These are phyloP conservation scores for Candida maesae DNA, from an alignment of 805 yeast genomes.

Conservation along the genomic window DNA sequence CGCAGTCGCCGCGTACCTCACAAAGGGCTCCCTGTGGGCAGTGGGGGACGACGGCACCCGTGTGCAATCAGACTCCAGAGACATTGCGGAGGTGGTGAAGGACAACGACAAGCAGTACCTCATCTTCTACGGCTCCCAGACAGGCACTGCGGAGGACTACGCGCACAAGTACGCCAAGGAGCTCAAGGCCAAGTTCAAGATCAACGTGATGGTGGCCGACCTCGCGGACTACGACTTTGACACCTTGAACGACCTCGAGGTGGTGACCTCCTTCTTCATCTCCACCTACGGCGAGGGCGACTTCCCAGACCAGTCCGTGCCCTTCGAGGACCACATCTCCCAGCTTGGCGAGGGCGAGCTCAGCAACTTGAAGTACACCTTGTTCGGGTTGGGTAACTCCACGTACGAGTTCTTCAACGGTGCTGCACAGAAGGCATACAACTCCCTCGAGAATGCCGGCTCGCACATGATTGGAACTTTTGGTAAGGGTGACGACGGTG, in stretches of 20 bases:
- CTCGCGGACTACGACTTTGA: constrained; percentile 87
- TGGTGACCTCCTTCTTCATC: constrained; percentile 69
- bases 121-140: constrained; percentile 90
- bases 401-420: constrained; percentile 91
- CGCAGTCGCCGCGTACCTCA: constrained; percentile 64
- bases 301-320: constrained; percentile 91
- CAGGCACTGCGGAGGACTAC: constrained; percentile 98
- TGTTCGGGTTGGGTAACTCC: constrained; percentile 92
- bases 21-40: constrained; percentile 55
- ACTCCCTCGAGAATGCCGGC: constrained; percentile 54
- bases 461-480: constrained; percentile 70
- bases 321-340: constrained; percentile 67
- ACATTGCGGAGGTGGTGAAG: constrained; percentile 53
- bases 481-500: constrained; percentile 95
- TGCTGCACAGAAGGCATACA: constrained; percentile 61
- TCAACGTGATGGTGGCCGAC: constrained; percentile 82
- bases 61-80: constrained; percentile 44
- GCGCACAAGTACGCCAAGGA: constrained; percentile 90
- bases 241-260: constrained; percentile 58
- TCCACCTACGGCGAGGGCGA: constrained; percentile 99
- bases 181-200: constrained; percentile 72
- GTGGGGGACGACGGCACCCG: constrained; percentile 33
- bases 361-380: constrained; percentile 57
- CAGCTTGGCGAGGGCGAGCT: constrained; percentile 51
- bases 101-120: constrained; percentile 69